phyloP scores from a whole-genome alignment of 2,329 filamentous ascomycete genomes.

The Botrytis squamosa region DNA sequence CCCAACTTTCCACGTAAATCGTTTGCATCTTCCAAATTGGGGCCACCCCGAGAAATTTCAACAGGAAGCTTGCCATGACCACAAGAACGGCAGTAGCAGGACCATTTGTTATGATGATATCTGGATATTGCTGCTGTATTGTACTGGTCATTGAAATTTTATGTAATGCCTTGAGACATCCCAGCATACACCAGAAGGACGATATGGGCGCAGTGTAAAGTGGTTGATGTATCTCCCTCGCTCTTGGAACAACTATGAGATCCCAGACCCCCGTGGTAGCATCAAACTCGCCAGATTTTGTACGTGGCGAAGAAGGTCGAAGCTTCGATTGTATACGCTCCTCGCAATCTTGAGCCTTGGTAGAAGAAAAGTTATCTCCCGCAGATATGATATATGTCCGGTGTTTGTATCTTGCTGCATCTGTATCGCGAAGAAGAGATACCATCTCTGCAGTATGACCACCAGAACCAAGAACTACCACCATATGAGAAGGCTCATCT shows the following conservation, averaged over 20 bases:
- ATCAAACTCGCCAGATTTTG: constrained; percentile 25
- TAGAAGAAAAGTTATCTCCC: constrained; percentile 70
- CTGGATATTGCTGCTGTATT: constrained; percentile 54
- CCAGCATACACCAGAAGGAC: constrained; percentile 62
- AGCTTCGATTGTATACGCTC: constrained; percentile 37
- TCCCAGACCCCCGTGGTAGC: constrained; percentile 35
- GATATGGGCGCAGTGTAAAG: constrained; percentile 71
- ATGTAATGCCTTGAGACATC: constrained; percentile 57
- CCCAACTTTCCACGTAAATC: constrained; percentile 91
- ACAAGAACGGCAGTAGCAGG: constrained; percentile 85
- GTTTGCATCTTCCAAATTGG: constrained; percentile 64
- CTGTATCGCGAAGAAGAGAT: constrained; percentile 68
- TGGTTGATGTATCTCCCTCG: constrained; percentile 78
- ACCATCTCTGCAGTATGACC: constrained; percentile 96
- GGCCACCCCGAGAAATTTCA: constrained; percentile 50
- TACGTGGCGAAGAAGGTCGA: constrained; percentile 18
- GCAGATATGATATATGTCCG: constrained; percentile 75
- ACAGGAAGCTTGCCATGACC: constrained; percentile 53
- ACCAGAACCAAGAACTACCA: constrained; percentile 86
- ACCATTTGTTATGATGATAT: constrained; percentile 81
- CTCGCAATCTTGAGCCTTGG: constrained; percentile 65
- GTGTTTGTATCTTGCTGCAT: constrained; percentile 53
- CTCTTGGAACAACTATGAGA: constrained; percentile 69
- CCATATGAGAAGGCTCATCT: constrained; percentile 54
- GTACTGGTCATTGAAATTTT: constrained; percentile 33